Percentiles rank a stretch among this genome's conserved stretches.
phyloP scores from a whole-genome alignment of 202 grass and related monocot genomes.

The Elaeis oleifera region DNA sequence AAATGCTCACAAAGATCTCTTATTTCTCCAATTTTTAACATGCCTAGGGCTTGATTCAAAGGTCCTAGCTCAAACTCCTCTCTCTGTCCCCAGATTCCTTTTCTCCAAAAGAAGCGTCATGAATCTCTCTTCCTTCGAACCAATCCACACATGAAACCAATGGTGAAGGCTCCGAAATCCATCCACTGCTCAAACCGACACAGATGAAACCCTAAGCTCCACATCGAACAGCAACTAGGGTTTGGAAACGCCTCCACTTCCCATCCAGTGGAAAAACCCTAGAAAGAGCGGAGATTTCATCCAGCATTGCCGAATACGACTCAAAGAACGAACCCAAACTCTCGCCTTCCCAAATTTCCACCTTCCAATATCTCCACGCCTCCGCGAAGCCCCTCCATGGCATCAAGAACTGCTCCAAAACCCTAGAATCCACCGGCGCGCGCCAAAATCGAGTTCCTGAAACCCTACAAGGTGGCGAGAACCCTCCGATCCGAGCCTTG shows the following conservation, averaged over 20 bases:
- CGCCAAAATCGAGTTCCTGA: too few species aligned
- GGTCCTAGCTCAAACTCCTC: constrained; percentile 31
- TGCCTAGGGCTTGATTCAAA: constrained; percentile 19
- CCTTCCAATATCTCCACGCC: neutral
- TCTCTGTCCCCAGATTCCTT: neutral
- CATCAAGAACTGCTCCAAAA: neutral
- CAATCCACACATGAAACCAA: too few species aligned
- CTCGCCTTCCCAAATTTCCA: neutral
- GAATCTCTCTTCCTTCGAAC: too few species aligned
- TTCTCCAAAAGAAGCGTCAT: too few species aligned
- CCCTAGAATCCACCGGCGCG: neutral
- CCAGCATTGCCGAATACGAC: constrained; percentile 20
- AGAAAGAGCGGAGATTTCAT: constrained; percentile 14
- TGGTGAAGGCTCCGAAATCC: neutral
- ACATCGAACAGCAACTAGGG: neutral
- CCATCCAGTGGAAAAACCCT: neutral
- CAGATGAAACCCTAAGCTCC: constrained; percentile 7
- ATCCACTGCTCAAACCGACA: neutral
- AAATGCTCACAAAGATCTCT: neutral
- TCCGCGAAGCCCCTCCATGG: neutral
- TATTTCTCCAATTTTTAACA: constrained; percentile 1
- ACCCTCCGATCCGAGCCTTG: too few species aligned
- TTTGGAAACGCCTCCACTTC: constrained; percentile 2
- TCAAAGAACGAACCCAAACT: constrained; percentile 5
- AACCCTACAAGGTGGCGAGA: too few species aligned